These are phyloP conservation scores for Saccharomycopsis crataegensis DNA, from an alignment of 1,139 yeast genomes.

Conservation along the genomic window DNA sequence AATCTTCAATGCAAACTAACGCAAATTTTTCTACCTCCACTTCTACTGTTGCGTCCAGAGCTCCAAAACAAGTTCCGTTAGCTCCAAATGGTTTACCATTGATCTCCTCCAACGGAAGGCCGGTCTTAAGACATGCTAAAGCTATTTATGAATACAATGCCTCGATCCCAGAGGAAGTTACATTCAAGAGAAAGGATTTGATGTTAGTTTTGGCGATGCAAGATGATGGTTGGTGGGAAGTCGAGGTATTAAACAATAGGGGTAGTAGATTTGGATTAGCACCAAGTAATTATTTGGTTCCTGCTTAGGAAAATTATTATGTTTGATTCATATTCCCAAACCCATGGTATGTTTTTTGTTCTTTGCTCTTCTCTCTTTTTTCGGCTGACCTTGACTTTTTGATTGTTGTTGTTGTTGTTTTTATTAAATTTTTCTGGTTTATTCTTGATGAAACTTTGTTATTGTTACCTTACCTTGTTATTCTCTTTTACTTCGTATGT, in stretches of 20 bases:
- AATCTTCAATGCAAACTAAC: constrained; percentile 17
- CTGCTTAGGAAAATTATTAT: constrained; percentile 7
- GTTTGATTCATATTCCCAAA: no score
- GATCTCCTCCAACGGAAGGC: constrained; percentile 38
- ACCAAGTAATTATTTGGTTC: constrained; percentile 64
- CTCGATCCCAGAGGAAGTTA: constrained; percentile 70
- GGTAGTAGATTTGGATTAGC: constrained; percentile 47
- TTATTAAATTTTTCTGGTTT: no score
- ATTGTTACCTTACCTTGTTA: no score
- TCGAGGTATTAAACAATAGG: constrained; percentile 52
- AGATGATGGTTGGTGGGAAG: constrained; percentile 88
- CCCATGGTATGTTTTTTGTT: no score
- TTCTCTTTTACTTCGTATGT: no score
- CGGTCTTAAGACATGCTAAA: constrained; percentile 50
- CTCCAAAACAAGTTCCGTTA: constrained; percentile 18
- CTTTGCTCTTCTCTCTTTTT: no score
- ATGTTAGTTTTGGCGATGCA: constrained; percentile 65
- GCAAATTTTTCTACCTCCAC: background rate
- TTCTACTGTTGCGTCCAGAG: background rate
- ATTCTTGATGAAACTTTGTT: no score
- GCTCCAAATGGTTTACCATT: constrained; percentile 29
- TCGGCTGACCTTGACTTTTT: no score
- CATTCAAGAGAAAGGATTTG: constrained; percentile 69
- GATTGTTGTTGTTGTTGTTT: no score
- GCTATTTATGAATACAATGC: constrained; percentile 73